These are phyloP conservation scores for Hevea brasiliensis DNA, from an alignment of 345 rosid species.

Conservation along the genomic window DNA sequence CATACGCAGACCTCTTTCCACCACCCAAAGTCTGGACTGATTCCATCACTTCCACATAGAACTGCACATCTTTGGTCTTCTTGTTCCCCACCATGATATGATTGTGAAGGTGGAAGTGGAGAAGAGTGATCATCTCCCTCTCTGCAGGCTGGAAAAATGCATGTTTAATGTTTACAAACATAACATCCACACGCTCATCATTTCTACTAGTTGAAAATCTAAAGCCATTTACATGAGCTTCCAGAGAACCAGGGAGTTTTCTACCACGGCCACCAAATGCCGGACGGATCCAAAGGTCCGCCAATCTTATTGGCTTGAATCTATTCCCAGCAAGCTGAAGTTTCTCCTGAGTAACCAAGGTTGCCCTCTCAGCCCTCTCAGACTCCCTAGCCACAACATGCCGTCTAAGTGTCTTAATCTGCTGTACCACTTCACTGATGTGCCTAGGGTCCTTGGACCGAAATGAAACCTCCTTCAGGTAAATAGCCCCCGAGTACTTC, in stretches of 20 bases:
- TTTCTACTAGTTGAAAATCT: conserved; percentile 73
- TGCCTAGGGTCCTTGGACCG: conserved; percentile 92
- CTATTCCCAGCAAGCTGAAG: conserved; percentile 64
- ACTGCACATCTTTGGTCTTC: conserved; percentile 94
- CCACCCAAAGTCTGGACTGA: conserved; percentile 87
- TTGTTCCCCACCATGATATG: conserved; percentile 96
- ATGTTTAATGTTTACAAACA: conserved; percentile 86
- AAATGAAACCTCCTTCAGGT: conserved; percentile 81
- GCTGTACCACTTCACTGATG: conserved; percentile 81
- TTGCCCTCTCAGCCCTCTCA: conserved; percentile 91
- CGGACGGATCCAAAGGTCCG: conserved; percentile 90
- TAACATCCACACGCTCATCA: conserved; percentile 78
- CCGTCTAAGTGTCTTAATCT: conserved; percentile 75
- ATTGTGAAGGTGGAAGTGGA: conserved; percentile 85
- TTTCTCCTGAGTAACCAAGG: conserved; percentile 85
- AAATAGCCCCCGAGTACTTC: conserved; percentile 70
- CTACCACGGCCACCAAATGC: conserved; percentile 86
- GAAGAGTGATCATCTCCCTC: conserved; percentile 85
- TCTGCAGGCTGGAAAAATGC: conserved; percentile 97
- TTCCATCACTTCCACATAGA: conserved; percentile 91
- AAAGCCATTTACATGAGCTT: conserved; percentile 85
- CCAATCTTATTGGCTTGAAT: conserved; percentile 79
- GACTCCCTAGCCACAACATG: conserved; percentile 80
- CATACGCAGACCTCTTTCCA: conserved; percentile 88
- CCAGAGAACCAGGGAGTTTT: conserved; percentile 81